Conservation (phyloP, 1,139 yeast genomes). For the Candida tropicalis region DNA sequence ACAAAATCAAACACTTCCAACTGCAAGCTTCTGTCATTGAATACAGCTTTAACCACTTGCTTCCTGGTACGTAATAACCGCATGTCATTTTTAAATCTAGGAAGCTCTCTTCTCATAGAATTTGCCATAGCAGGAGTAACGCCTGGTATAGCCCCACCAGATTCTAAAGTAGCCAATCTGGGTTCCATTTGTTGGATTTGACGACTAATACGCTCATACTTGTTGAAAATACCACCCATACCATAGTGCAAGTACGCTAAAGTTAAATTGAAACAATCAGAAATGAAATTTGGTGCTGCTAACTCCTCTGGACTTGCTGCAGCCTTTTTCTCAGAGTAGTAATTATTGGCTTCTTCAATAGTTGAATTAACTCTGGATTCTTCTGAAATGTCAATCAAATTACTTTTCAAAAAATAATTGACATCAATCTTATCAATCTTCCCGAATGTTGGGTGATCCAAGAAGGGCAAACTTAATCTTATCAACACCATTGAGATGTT, state of each 20-base stretch:
- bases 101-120: constrained; percentile 41
- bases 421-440: constrained; percentile 79
- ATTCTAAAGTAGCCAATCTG: constrained; percentile 51
- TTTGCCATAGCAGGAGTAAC: constrained; percentile 33
- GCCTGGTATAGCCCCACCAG: constrained; percentile 30
- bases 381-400: constrained; percentile 65
- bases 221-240: constrained; percentile 71
- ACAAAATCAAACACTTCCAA: constrained; percentile 73
- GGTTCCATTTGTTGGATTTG: constrained; percentile 54
- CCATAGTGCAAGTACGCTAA: constrained; percentile 87
- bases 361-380: constrained; percentile 87
- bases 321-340: constrained; percentile 31
- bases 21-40: constrained; percentile 57
- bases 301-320: constrained; percentile 22
- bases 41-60: constrained; percentile 61
- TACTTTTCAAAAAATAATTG: constrained; percentile 56
- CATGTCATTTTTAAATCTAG: constrained; percentile 46
- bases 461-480: constrained; percentile 80
- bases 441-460: constrained; percentile 58
- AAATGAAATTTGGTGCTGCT: constrained; percentile 66
- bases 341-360: constrained; percentile 64
- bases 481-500: constrained; percentile 71
- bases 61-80: constrained; percentile 45
- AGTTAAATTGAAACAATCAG: constrained; percentile 83
- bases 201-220: constrained; percentile 56